Conservation (phyloP, 2,329 filamentous ascomycete genomes). For the Aspergillus tamarii region DNA sequence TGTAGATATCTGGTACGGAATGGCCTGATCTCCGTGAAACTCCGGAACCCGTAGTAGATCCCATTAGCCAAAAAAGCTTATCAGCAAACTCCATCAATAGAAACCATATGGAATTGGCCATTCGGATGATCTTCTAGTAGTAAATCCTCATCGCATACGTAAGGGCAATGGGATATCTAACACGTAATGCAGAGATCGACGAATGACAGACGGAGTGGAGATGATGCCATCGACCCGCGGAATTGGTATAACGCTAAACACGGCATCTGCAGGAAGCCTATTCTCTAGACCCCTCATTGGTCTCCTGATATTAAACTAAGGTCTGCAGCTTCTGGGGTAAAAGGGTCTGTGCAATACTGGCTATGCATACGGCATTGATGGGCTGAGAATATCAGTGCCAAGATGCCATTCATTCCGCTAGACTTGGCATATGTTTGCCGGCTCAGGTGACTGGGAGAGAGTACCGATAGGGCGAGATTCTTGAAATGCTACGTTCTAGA, state of each 20-base stretch:
- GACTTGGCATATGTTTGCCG: background rate
- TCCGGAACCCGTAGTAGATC: background rate
- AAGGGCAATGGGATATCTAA: background rate
- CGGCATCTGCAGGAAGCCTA: background rate
- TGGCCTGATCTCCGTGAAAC: background rate
- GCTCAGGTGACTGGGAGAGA: background rate
- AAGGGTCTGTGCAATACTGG: background rate
- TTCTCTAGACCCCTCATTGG: background rate
- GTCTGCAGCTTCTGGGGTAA: background rate
- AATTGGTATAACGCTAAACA: constrained; percentile 13
- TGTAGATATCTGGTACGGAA: background rate
- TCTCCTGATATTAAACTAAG: background rate
- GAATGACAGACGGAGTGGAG: constrained; percentile 15
- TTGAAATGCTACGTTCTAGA: background rate
- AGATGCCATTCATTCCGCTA: background rate
- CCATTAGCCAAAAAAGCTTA: constrained; percentile 4
- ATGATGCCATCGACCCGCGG: constrained; percentile 27
- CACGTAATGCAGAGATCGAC: constrained; percentile 1
- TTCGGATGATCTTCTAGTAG: constrained; percentile 16
- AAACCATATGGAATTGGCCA: background rate
- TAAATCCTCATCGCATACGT: constrained; percentile 5
- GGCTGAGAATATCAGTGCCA: background rate
- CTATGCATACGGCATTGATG: background rate
- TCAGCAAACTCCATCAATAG: background rate
- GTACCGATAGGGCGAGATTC: background rate